phyloP scores from a whole-genome alignment of 192 early-diverging fungal species.

The Rhizoclosmatium globosum region DNA sequence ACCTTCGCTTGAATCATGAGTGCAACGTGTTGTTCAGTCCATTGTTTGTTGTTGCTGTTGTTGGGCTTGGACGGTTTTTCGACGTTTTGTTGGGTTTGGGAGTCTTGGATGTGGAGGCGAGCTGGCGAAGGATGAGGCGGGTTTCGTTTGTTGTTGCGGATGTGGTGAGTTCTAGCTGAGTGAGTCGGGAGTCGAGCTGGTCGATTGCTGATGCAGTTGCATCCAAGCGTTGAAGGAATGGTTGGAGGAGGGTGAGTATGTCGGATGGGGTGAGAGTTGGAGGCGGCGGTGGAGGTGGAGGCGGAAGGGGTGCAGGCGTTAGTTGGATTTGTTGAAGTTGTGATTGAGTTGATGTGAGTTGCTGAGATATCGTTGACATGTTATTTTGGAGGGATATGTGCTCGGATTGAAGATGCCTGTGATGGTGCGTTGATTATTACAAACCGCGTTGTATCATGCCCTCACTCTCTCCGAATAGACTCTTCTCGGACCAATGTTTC shows the following conservation, averaged over 20 bases:
- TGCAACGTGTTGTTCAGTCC: neutral
- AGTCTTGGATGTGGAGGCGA: neutral
- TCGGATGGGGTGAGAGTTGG: neutral
- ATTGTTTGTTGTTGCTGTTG: constrained; percentile 6
- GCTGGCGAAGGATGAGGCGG: neutral
- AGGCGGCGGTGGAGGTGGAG: constrained; percentile 5
- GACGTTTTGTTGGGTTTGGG: neutral
- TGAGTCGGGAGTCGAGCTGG: neutral
- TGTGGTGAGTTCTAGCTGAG: neutral
- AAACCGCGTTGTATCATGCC: neutral
- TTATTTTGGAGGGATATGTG: neutral
- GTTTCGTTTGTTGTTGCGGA: neutral
- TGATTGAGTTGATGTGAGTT: constrained; percentile 3
- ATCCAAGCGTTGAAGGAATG: neutral
- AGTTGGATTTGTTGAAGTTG: neutral
- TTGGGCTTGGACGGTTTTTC: neutral
- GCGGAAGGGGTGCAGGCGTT: neutral
- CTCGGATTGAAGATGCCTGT: constrained; percentile 8
- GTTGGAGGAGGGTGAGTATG: constrained; percentile 6
- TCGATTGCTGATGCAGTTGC: neutral
- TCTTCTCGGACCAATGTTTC: neutral
- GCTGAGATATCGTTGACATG: constrained; percentile 5
- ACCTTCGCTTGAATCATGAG: neutral
- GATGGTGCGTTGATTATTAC: neutral
- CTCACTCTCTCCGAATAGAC: neutral